phyloP scores from a whole-genome alignment of 1,139 yeast species.

The Hansenula lynferdii region DNA sequence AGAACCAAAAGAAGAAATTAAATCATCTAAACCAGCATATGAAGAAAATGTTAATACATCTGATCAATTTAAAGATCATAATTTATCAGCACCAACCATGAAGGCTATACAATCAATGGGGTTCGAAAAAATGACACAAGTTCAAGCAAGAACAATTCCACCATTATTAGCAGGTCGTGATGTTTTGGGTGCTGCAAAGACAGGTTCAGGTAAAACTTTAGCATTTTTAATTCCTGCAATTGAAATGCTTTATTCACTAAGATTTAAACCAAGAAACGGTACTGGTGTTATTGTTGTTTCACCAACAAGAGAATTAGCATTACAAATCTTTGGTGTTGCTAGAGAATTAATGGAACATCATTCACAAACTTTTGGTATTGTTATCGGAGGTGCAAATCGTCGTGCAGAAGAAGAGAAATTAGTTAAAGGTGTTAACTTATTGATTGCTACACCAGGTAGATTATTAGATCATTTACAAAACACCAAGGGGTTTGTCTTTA shows the following conservation, averaged over 20 bases:
- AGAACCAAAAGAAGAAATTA: slow-evolving; percentile 7
- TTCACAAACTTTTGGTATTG: slow-evolving; percentile 92
- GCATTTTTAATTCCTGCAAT: slow-evolving; percentile 95
- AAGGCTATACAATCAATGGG: slow-evolving; percentile 85
- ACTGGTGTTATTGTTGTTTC: slow-evolving; percentile 86
- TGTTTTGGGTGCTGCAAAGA: slow-evolving; percentile 96
- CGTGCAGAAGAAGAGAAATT: slow-evolving; percentile 95
- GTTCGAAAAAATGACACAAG: slow-evolving; percentile 83
- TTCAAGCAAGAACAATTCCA: slow-evolving; percentile 92
- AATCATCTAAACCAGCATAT: slow-evolving; percentile 6
- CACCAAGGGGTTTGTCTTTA: slow-evolving; percentile 89
- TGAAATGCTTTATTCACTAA: slow-evolving; percentile 81
- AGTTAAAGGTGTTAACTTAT: slow-evolving; percentile 85
- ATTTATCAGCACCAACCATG: slow-evolving; percentile 75
- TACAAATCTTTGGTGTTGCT: slow-evolving; percentile 96
- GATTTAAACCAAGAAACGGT: slow-evolving; percentile 89
- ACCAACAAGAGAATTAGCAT: slow-evolving; percentile 89
- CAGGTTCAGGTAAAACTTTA: slow-evolving; percentile 96
- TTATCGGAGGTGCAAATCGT: slow-evolving; percentile 96
- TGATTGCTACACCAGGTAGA: slow-evolving; percentile 98
- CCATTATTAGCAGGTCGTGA: slow-evolving; percentile 94
- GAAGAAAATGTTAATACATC: slow-evolving; percentile 7
- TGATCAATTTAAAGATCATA: slow-evolving; percentile 47
- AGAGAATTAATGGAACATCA: slow-evolving; percentile 79
- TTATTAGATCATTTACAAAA: slow-evolving; percentile 93